Conservation (phyloP, 2,329 filamentous ascomycete genomes). For the Fusarium gaditjirri region DNA sequence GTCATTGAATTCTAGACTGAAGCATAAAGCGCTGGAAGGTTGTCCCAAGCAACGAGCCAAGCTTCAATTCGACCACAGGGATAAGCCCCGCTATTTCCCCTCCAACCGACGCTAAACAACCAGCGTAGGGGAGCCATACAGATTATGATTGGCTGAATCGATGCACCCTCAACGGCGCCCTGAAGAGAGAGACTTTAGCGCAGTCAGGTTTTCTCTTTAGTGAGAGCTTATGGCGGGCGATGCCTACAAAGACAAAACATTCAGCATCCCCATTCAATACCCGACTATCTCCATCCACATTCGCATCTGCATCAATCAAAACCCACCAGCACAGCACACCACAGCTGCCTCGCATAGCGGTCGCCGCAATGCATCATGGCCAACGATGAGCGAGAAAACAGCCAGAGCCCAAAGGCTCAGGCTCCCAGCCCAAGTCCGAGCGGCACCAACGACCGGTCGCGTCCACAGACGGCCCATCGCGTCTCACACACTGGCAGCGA, state of each 20-base stretch:
- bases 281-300: constrained; percentile 25
- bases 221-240: constrained; percentile 19
- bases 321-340: constrained; percentile 11
- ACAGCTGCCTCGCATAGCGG: constrained; percentile 19
- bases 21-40: constrained; percentile 3
- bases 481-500: constrained; percentile 28
- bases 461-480: constrained; percentile 43
- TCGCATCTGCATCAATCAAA: constrained; percentile 13
- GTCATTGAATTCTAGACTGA: not conserved
- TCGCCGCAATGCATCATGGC: constrained; percentile 52
- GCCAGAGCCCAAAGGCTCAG: constrained; percentile 30
- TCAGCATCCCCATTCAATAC: constrained; percentile 26
- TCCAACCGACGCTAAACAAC: constrained; percentile 20
- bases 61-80: constrained; percentile 7
- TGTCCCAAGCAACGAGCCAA: constrained; percentile 33
- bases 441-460: constrained; percentile 27
- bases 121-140: not conserved
- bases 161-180: not conserved
- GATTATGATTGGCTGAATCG: not conserved
- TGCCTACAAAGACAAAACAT: constrained; percentile 21
- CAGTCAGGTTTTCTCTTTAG: constrained; percentile 31
- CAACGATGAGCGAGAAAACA: constrained; percentile 46
- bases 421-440: constrained; percentile 26
- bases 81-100: constrained; percentile 26
- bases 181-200: constrained; percentile 12